These are phyloP conservation scores for Nymphaea colorata DNA, from an alignment of 164 flowering plant species.

Conservation along the genomic window DNA sequence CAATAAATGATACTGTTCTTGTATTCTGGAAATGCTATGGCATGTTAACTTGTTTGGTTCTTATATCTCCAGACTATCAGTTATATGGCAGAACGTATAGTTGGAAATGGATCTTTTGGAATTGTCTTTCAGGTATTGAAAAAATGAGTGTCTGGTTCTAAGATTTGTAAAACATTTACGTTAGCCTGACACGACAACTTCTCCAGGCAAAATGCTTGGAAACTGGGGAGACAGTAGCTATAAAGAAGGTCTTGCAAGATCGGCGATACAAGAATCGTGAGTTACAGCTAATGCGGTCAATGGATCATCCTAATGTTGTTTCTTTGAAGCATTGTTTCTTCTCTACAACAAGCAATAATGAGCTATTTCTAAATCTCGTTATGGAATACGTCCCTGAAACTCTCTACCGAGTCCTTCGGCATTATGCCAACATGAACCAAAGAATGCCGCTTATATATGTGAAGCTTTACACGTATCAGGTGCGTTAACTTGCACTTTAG, in stretches of 20 bases:
- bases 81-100: constrained; percentile 97
- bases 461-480: constrained; percentile 83
- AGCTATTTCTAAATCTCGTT: constrained; percentile 81
- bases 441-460: constrained; percentile 90
- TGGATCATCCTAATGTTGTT: constrained; percentile 91
- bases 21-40: no score
- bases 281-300: constrained; percentile 83
- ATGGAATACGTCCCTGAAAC: constrained; percentile 97
- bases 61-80: constrained; percentile 69
- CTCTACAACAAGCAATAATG: constrained; percentile 83
- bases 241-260: constrained; percentile 91
- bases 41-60: background rate
- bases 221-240: constrained; percentile 82
- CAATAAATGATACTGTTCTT: no score
- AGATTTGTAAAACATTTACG: background rate
- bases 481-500: constrained; percentile 6
- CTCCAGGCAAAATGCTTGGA: constrained; percentile 89
- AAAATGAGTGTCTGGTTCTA: no score
- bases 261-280: constrained; percentile 88
- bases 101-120: constrained; percentile 94
- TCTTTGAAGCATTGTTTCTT: constrained; percentile 87
- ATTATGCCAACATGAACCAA: constrained; percentile 64
- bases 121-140: constrained; percentile 72
- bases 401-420: constrained; percentile 64
- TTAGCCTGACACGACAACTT: background rate